Percentiles rank a stretch among this genome's conserved stretches.
These are phyloP conservation scores for Rehmannia glutinosa DNA, from an alignment of 257 asterid species.

Conservation along the genomic window DNA sequence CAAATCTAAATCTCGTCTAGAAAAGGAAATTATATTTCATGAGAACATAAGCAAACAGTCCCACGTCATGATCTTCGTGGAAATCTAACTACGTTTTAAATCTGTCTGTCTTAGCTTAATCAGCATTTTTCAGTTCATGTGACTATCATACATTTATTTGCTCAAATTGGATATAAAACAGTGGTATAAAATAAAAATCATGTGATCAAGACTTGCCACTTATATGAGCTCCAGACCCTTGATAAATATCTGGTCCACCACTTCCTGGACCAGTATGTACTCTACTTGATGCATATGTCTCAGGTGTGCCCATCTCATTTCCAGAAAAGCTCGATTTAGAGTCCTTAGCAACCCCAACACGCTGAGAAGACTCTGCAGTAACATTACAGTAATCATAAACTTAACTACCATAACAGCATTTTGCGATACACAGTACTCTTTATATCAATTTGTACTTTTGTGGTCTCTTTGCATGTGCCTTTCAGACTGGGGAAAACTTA, in stretches of 20 bases:
- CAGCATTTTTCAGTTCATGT: neutral
- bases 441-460: slow-evolving; percentile 5
- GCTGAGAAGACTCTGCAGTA: slow-evolving; percentile 59
- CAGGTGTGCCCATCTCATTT: slow-evolving; percentile 59
- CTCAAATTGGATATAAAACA: neutral
- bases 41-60: slow-evolving; percentile 2
- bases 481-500: neutral
- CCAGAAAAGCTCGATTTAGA: slow-evolving; percentile 51
- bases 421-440: neutral
- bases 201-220: slow-evolving; percentile 31
- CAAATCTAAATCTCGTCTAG: neutral
- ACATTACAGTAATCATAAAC: slow-evolving; percentile 15
- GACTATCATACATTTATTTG: neutral
- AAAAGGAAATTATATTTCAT: neutral
- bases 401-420: neutral
- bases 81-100: neutral
- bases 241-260: slow-evolving; percentile 66
- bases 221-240: slow-evolving; percentile 47
- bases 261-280: slow-evolving; percentile 44
- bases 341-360: slow-evolving; percentile 48
- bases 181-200: neutral
- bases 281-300: slow-evolving; percentile 56
- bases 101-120: neutral
- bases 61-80: neutral
- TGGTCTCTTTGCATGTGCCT: neutral